Base-by-base conservation (phyloP, 202 grass and related monocot genomes). In the Eragrostis tef region DNA sequence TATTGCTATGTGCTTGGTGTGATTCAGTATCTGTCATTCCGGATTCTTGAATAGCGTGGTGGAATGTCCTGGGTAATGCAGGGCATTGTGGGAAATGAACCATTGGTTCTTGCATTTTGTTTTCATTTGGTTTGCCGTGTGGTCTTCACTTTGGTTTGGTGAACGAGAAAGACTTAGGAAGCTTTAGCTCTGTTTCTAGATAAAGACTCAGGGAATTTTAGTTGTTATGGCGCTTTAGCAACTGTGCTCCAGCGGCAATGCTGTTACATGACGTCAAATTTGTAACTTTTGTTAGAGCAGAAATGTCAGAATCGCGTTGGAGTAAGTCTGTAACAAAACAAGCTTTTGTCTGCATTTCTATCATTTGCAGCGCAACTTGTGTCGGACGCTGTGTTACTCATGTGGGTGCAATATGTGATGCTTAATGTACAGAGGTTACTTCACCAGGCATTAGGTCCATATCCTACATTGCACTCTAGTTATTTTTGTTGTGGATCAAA, bases 11-110 rank as follows among this genome's bases (percentile, higher is more conserved):
- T 81, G 16, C 7, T 16, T 26, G 6, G 21, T 69, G 54, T 61
- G 63, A 58, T 82, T n/a, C 74, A 57, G 60, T 66, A 57, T 50
- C 75, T 24, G 74, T 11, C 24, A 6, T 64, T 75, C 41, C 63
- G 29, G 53, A 66, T 76, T 15, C 26, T 8, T 12, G 4, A 77
- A 46, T 62, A 24, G 5, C 14, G 56, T 47, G 39, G 56, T 62
- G 42, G 46, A 22, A 62, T 8, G 65, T 61, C 58, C 22, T 7
- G 16, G 49, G 58, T 26, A 58, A 49, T 71, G 64, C 25, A 9
- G 29, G 29, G 15, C 43, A 50, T 78, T 71, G 5, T 15, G 49
- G 29, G 19, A 54, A 65, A 29, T 43, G 11, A 6, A 31, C 3
- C 29, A 31, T 31, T 77, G 49, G 16, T 45, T 26, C n/a, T 49